phyloP scores from a whole-genome alignment of 148 eudicot species.

The Camellia granthamiana region DNA sequence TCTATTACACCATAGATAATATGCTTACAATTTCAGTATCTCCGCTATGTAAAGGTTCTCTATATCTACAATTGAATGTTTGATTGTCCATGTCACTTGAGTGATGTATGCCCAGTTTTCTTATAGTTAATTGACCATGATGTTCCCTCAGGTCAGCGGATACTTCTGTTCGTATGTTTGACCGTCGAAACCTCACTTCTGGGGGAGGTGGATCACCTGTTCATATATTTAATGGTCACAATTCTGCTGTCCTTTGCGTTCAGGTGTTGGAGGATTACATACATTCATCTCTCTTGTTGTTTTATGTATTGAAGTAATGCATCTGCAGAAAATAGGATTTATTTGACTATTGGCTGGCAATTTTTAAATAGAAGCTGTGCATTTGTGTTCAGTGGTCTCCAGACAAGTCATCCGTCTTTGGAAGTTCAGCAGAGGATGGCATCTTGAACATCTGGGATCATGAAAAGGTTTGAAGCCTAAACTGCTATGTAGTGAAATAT shows the following conservation, averaged over 20 bases:
- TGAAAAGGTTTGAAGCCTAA: constrained; percentile 49
- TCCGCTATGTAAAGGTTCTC: neutral
- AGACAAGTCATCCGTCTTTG: constrained; percentile 72
- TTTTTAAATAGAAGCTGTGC: neutral
- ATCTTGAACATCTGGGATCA: constrained; percentile 88
- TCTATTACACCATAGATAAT: neutral
- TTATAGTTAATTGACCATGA: neutral
- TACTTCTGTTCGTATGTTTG: constrained; percentile 84
- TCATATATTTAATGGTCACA: constrained; percentile 75
- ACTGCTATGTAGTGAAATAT: neutral
- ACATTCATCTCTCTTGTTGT: neutral
- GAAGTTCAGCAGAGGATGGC: constrained; percentile 98
- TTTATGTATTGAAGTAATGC: neutral
- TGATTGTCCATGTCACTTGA: neutral
- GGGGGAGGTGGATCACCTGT: constrained; percentile 78
- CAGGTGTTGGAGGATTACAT: constrained; percentile 44
- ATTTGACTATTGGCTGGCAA: neutral
- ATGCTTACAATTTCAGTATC: neutral
- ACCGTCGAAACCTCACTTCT: constrained; percentile 71
- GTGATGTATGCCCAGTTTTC: neutral
- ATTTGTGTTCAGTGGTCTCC: constrained; percentile 82
- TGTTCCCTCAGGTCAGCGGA: constrained; percentile 69
- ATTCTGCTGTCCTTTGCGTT: constrained; percentile 75
- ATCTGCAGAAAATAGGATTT: constrained; percentile 3
- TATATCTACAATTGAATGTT: neutral